phyloP scores from a whole-genome alignment of 176 grass and related monocot species.

The Raddia distichophylla region DNA sequence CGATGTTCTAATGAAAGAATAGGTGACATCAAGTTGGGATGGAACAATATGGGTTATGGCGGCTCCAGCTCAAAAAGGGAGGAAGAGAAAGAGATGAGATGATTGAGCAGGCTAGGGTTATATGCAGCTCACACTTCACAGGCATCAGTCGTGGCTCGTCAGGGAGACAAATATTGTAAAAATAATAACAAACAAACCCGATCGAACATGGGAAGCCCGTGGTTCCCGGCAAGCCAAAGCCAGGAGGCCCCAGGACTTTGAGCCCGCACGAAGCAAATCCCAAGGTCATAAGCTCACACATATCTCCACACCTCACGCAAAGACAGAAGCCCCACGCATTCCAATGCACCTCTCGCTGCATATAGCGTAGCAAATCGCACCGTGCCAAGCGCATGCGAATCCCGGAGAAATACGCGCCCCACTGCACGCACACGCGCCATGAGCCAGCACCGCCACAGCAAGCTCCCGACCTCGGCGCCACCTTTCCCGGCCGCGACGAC shows the following conservation, averaged over 20 bases:
- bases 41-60: too few relatives aligned
- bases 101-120: too few relatives aligned
- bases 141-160: too few relatives aligned
- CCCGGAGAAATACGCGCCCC: too few relatives aligned
- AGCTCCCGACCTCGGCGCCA: background rate
- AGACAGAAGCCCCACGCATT: background rate
- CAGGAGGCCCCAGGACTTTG: background rate
- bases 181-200: background rate
- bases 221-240: background rate
- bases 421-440: background rate
- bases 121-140: too few relatives aligned
- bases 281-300: constrained; percentile 5
- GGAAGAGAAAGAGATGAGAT: too few relatives aligned
- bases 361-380: background rate
- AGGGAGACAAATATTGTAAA: background rate
- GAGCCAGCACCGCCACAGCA: background rate
- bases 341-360: background rate
- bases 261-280: background rate
- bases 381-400: background rate
- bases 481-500: background rate
- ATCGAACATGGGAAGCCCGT: background rate
- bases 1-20: too few relatives aligned
- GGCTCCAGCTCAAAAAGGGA: too few relatives aligned
- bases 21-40: too few relatives aligned
- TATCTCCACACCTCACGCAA: background rate